These are phyloP conservation scores for Turritis glabra DNA, from an alignment of 345 rosid species.

Conservation along the genomic window DNA sequence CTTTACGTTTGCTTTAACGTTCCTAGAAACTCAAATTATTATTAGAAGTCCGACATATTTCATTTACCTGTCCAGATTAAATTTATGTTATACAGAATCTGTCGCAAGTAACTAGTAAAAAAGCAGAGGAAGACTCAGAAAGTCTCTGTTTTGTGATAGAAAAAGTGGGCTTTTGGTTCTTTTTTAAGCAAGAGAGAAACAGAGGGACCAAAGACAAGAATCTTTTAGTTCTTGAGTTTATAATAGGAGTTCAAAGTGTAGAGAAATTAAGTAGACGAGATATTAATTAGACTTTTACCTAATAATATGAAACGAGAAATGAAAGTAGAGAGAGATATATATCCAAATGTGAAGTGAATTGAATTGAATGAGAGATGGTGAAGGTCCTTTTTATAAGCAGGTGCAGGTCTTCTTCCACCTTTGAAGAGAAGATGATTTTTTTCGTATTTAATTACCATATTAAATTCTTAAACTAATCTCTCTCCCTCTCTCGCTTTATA, in stretches of 20 bases:
- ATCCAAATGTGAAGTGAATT: constrained; percentile 32
- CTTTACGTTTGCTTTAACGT: constrained; percentile 8
- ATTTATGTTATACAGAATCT: neutral
- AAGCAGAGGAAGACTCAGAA: constrained; percentile 9
- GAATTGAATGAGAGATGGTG: constrained; percentile 34
- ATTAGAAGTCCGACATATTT: neutral
- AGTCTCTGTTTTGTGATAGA: neutral
- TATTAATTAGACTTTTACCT: constrained; percentile 23
- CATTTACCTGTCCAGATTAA: neutral
- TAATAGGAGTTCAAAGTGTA: constrained; percentile 17
- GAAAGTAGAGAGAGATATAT: constrained; percentile 1
- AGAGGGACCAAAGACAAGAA: constrained; percentile 22
- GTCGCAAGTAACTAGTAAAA: constrained; percentile 10
- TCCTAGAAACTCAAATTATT: neutral
- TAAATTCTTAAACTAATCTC: neutral
- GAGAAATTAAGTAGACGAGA: neutral
- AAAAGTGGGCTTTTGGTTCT: neutral
- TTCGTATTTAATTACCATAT: neutral
- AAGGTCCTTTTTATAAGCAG: constrained; percentile 29
- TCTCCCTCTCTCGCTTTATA: neutral
- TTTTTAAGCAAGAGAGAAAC: constrained; percentile 4
- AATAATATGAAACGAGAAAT: constrained; percentile 11
- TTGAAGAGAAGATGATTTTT: neutral
- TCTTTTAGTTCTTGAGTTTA: constrained; percentile 20
- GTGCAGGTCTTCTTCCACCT: neutral